Conservation (phyloP, 2,329 filamentous ascomycete species). For the Massarina eburnea region DNA sequence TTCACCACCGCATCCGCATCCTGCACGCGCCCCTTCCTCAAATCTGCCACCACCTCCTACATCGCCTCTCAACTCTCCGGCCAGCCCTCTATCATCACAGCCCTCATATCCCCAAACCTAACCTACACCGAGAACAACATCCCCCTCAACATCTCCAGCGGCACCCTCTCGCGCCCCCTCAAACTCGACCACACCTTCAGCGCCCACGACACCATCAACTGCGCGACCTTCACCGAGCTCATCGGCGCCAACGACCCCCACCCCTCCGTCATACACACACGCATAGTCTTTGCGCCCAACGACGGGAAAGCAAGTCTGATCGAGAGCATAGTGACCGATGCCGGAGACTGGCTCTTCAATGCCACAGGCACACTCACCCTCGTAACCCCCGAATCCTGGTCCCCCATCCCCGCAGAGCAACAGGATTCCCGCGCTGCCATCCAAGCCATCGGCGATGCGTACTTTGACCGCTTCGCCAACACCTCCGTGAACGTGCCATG, state of each 20-base stretch:
- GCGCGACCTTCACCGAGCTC: conserved; percentile 25
- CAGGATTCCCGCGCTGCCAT: conserved; percentile 14
- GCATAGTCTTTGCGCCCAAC: conserved; percentile 13
- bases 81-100: conserved; percentile 5
- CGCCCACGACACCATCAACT: conserved; percentile 18
- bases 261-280: conserved; percentile 21
- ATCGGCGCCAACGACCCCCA: conserved; percentile 12
- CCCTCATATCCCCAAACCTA: conserved; percentile 8
- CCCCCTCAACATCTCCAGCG: conserved; percentile 10
- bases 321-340: conserved; percentile 17
- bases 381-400: conserved; percentile 16
- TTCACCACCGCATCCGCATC: conserved; percentile 1
- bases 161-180: conserved; percentile 14
- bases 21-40: conserved; percentile 11
- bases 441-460: conserved; percentile 21
- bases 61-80: conserved; percentile 19
- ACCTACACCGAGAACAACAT: conserved; percentile 24
- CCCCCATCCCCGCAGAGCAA: conserved; percentile 10
- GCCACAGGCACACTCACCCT: conserved; percentile 21
- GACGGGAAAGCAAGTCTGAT: conserved; percentile 12
- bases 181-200: conserved; percentile 23
- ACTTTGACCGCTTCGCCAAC: conserved; percentile 23
- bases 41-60: conserved; percentile 16
- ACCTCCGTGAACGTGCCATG: conserved; percentile 19
- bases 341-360: conserved; percentile 22